Evolutionary conservation across 305 asterid genomes (phyloP).

Genomic region (Solanum aculeatissimum): DNA sequence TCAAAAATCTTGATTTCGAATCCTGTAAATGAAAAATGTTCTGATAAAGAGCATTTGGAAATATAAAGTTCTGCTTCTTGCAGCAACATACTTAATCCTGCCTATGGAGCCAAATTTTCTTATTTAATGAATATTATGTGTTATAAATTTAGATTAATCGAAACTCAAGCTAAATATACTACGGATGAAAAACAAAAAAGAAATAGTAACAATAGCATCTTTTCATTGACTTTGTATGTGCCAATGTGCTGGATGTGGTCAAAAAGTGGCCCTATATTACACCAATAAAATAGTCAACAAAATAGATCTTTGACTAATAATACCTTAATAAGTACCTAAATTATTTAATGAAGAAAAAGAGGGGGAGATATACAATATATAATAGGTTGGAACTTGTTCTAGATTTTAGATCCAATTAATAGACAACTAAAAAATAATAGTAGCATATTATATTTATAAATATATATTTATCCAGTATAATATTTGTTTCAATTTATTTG

Average conservation of each 20-base stretch:
- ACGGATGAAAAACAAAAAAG: not conserved
- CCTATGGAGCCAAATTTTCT: not conserved
- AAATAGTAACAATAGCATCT: not conserved
- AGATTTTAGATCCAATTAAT: not conserved
- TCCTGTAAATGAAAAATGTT: not conserved
- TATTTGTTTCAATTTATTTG: fast-evolving
- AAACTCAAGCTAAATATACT: not conserved
- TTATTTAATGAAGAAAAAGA: not conserved
- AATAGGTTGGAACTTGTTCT: not conserved
- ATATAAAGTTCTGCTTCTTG: too few species aligned
- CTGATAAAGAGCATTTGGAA: not conserved
- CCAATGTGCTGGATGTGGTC: not conserved
- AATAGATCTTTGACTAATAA: not conserved
- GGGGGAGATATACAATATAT: not conserved
- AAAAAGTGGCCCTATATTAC: not conserved
- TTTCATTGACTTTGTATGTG: not conserved
- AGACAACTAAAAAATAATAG: not conserved
- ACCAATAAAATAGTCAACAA: not conserved
- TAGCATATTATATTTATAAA: not conserved
- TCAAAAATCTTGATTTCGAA: not conserved
- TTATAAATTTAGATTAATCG: not conserved
- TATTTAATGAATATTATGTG: not conserved
- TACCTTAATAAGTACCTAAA: not conserved
- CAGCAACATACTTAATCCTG: fast-evolving
- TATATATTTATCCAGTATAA: not conserved